Percentiles rank a stretch among this genome's conserved stretches.
Evolutionary conservation across 306 rosid species (phyloP).

Genomic region (Trifolium subterraneum): DNA sequence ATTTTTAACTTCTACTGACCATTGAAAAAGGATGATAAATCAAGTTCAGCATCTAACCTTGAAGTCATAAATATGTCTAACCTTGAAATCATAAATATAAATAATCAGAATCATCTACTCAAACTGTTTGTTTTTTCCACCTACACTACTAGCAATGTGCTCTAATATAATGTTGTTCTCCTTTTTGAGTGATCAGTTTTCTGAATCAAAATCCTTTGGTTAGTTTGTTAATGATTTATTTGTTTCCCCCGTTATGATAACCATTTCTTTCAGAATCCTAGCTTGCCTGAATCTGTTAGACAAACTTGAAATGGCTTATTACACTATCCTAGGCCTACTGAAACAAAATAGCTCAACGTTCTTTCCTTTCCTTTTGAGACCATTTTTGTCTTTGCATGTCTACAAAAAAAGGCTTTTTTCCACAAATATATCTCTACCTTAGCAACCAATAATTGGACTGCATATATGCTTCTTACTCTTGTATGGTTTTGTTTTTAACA

Average conservation of each 20-base stretch:
- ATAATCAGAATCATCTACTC: neutral
- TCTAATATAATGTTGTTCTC: slow-evolving; percentile 1
- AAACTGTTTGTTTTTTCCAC: neutral
- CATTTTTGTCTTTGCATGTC: slow-evolving; percentile 2
- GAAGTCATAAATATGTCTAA: slow-evolving; percentile 10
- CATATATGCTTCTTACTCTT: slow-evolving; percentile 13
- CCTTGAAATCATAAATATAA: slow-evolving; percentile 9
- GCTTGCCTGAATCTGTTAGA: slow-evolving; percentile 31
- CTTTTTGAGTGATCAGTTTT: slow-evolving; percentile 18
- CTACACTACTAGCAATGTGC: neutral
- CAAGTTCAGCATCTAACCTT: slow-evolving; percentile 17
- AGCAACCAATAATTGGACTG: slow-evolving; percentile 19
- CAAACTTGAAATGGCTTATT: slow-evolving; percentile 7
- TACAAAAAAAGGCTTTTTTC: slow-evolving; percentile 5
- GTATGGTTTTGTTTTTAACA: slow-evolving; percentile 43
- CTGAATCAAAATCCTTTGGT: slow-evolving; percentile 1
- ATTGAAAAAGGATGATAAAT: neutral
- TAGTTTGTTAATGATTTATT: neutral
- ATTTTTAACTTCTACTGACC: slow-evolving; percentile 8
- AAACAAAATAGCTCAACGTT: neutral
- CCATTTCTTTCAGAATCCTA: slow-evolving; percentile 5
- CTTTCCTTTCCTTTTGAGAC: slow-evolving; percentile 2
- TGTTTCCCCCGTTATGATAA: neutral
- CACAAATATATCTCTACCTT: neutral
- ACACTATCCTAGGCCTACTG: neutral